Evolutionary conservation across 768 basidiomycete species (phyloP).

Genomic region (Mycena pura): DNA sequence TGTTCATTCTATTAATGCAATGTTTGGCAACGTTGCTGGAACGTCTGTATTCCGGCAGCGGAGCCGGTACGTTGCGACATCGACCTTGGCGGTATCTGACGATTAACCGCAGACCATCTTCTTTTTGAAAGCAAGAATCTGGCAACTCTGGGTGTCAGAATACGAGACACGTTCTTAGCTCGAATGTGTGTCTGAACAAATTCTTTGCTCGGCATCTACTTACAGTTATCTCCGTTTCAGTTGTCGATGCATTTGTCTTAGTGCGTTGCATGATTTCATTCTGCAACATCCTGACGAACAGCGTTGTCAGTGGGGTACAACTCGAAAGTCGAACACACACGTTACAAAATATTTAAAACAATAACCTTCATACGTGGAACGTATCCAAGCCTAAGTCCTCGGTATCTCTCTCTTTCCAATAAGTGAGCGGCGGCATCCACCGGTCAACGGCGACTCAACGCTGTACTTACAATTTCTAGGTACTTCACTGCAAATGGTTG

Average conservation of each 20-base stretch:
- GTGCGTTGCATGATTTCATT: constrained; percentile 40
- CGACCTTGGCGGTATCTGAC: not conserved
- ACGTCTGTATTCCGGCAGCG: constrained; percentile 35
- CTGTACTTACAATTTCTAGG: not conserved
- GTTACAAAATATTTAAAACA: not conserved
- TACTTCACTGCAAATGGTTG: constrained; percentile 19
- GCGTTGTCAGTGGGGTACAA: constrained; percentile 44
- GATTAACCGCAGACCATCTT: constrained; percentile 32
- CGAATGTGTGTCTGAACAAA: constrained; percentile 49
- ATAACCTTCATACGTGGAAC: not conserved
- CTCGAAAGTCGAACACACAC: not conserved
- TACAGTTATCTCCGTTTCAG: constrained; percentile 35
- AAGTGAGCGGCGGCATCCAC: not conserved
- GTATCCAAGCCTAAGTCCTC: constrained; percentile 9
- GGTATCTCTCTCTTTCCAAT: constrained; percentile 7
- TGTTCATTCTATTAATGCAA: constrained; percentile 20
- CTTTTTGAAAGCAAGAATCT: constrained; percentile 35
- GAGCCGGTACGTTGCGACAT: constrained; percentile 29
- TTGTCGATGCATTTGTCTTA: constrained; percentile 52
- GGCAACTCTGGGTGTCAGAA: constrained; percentile 20
- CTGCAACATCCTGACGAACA: not conserved
- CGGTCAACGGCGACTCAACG: not conserved
- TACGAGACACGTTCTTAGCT: constrained; percentile 49
- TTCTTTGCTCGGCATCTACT: not conserved
- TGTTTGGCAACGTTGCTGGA: constrained; percentile 34